Conservation (phyloP, 2,329 filamentous ascomycete genomes). For the Penicillium sp. region DNA sequence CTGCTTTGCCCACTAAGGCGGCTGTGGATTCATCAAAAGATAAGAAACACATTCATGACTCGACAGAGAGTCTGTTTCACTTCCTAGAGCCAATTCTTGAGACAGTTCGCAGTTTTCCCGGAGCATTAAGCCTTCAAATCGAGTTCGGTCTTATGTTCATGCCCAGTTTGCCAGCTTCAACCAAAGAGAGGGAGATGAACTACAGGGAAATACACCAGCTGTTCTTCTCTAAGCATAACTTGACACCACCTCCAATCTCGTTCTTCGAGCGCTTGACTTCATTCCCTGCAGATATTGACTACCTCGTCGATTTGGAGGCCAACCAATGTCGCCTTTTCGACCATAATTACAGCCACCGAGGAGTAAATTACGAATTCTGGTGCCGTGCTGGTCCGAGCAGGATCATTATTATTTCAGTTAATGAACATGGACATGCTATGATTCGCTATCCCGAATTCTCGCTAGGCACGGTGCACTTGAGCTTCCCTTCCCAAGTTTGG, state of each 20-base stretch:
- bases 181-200: background rate
- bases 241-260: slow-evolving; percentile 28
- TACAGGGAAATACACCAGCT: slow-evolving; percentile 28
- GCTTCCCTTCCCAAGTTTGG: slow-evolving; percentile 41
- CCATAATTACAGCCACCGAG: slow-evolving; percentile 19
- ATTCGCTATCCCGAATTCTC: slow-evolving; percentile 25
- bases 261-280: slow-evolving; percentile 42
- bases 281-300: slow-evolving; percentile 41
- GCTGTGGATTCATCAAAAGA: background rate
- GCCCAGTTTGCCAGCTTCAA: slow-evolving; percentile 30
- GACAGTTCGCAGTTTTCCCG: slow-evolving; percentile 35
- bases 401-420: slow-evolving; percentile 33
- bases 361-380: slow-evolving; percentile 40
- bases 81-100: slow-evolving; percentile 33
- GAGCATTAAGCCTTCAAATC: slow-evolving; percentile 35
- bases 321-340: slow-evolving; percentile 28
- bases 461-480: slow-evolving; percentile 39
- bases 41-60: background rate
- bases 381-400: slow-evolving; percentile 34
- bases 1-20: background rate
- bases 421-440: slow-evolving; percentile 31
- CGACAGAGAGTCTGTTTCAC: slow-evolving; percentile 25
- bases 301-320: slow-evolving; percentile 35
- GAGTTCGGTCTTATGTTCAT: slow-evolving; percentile 36
- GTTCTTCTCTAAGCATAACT: slow-evolving; percentile 32